A percentile compares a stretch with the other conserved stretches of the same genome.
Conservation (phyloP, 2,329 filamentous ascomycete genomes). For the Alternaria metachromatica region DNA sequence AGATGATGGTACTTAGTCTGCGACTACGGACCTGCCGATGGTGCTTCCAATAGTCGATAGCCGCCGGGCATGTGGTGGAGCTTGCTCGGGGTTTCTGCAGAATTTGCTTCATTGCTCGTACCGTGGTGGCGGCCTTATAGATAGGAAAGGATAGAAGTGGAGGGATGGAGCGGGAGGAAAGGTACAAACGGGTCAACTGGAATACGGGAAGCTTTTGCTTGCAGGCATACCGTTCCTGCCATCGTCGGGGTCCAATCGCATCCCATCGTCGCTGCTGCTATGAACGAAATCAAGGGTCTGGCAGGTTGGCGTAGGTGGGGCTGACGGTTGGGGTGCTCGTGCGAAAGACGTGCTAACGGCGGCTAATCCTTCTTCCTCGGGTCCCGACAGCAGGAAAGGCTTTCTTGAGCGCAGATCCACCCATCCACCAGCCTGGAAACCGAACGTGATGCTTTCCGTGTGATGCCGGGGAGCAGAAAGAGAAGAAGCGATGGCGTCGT, state of each 20-base stretch:
- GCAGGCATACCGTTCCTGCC: neutral
- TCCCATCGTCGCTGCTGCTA: neutral
- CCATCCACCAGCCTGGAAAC: neutral
- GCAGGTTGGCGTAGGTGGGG: neutral
- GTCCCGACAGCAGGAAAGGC: neutral
- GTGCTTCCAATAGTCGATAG: neutral
- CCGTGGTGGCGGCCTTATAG: conserved; percentile 4
- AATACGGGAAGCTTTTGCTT: neutral
- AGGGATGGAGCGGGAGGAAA: neutral
- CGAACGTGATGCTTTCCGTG: neutral
- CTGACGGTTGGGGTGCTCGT: neutral
- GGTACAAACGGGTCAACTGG: neutral
- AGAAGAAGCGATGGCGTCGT: neutral
- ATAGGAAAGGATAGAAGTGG: neutral
- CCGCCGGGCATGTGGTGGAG: neutral
- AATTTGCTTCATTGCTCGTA: neutral
- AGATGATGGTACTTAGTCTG: neutral
- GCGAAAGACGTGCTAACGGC: neutral
- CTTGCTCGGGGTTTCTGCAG: neutral
- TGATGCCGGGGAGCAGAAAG: neutral
- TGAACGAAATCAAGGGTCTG: neutral
- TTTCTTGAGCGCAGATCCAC: neutral
- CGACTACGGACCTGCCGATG: conserved; percentile 2
- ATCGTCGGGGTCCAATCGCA: neutral
- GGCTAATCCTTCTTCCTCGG: neutral